Conservation (phyloP, 2,329 filamentous ascomycete genomes). For the Pseudogymnoascus sp. region DNA sequence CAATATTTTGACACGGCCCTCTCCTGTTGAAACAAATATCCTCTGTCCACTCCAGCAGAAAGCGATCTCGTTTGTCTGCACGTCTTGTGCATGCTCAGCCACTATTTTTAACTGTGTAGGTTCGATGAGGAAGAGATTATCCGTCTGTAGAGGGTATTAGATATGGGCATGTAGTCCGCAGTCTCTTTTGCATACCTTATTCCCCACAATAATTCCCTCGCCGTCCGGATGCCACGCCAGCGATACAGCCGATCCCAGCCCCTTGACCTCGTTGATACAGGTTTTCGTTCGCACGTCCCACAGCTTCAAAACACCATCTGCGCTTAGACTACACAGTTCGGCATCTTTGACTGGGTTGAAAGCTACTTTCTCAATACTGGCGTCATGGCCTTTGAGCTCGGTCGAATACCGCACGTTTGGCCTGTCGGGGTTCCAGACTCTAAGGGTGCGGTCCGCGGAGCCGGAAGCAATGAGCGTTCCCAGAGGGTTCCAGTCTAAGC, state of each 20-base stretch:
- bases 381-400: constrained; percentile 60
- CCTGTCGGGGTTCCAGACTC: constrained; percentile 76
- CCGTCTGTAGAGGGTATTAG: constrained; percentile 48
- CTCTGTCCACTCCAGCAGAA: constrained; percentile 68
- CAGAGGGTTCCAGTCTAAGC: constrained; percentile 81
- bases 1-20: constrained; percentile 62
- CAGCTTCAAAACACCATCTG: constrained; percentile 65
- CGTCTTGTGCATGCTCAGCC: constrained; percentile 49
- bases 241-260: constrained; percentile 58
- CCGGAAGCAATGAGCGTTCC: constrained; percentile 81
- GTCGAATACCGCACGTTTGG: constrained; percentile 66
- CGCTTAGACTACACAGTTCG: constrained; percentile 66
- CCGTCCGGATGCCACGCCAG: constrained; percentile 69
- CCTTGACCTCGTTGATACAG: constrained; percentile 60
- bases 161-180: constrained; percentile 41
- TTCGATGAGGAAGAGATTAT: constrained; percentile 54
- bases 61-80: constrained; percentile 62
- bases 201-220: constrained; percentile 60
- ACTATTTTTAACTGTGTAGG: constrained; percentile 48
- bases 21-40: constrained; percentile 61
- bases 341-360: constrained; percentile 72
- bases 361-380: constrained; percentile 63
- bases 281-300: constrained; percentile 72
- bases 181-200: constrained; percentile 47
- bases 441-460: constrained; percentile 57